Evolutionary conservation across 2,329 filamentous ascomycete species (phyloP).

Genomic region (Xylaria sp.): DNA sequence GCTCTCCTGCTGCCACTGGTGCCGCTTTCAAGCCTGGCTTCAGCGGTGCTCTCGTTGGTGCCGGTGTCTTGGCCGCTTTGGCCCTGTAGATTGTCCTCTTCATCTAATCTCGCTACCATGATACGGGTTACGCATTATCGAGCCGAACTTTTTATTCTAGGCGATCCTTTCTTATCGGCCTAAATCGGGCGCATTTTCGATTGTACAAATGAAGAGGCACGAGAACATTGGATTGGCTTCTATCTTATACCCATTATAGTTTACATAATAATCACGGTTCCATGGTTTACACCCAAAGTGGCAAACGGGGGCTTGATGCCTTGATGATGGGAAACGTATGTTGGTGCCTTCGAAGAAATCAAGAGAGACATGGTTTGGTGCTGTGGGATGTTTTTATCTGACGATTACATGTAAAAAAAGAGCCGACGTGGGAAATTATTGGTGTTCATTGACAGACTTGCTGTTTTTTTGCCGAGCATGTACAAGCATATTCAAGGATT

Average conservation of each 20-base stretch:
- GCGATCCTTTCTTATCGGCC: slow-evolving; percentile 32
- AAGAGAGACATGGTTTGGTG: slow-evolving; percentile 16
- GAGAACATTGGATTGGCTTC: slow-evolving; percentile 19
- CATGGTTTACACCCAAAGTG: slow-evolving; percentile 9
- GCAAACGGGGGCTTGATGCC: slow-evolving; percentile 20
- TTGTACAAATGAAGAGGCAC: slow-evolving; percentile 19
- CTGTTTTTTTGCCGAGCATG: slow-evolving; percentile 5
- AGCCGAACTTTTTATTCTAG: slow-evolving; percentile 35
- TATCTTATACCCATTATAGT: slow-evolving; percentile 25
- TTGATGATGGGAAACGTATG: slow-evolving; percentile 15
- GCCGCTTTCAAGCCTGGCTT: slow-evolving; percentile 36
- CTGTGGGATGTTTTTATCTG: slow-evolving; percentile 20
- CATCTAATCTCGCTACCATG: slow-evolving; percentile 6
- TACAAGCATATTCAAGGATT: slow-evolving; percentile 16
- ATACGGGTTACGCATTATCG: slow-evolving; percentile 15
- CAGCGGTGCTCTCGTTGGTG: slow-evolving; percentile 35
- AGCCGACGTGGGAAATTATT: slow-evolving; percentile 8
- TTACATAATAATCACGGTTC: slow-evolving; percentile 42
- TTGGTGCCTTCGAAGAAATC: slow-evolving; percentile 7
- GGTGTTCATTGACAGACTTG: slow-evolving; percentile 21
- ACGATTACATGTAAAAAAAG: slow-evolving; percentile 29
- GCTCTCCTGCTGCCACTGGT: slow-evolving; percentile 23
- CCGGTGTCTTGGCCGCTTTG: slow-evolving; percentile 36
- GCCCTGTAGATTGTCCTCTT: slow-evolving; percentile 34
- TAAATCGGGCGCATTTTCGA: slow-evolving; percentile 23